A percentile compares a stretch with the other conserved stretches of the same genome.
Evolutionary conservation across 495 filamentous ascomycete genomes (phyloP).

Genomic region (Lophiotrema nucula): DNA sequence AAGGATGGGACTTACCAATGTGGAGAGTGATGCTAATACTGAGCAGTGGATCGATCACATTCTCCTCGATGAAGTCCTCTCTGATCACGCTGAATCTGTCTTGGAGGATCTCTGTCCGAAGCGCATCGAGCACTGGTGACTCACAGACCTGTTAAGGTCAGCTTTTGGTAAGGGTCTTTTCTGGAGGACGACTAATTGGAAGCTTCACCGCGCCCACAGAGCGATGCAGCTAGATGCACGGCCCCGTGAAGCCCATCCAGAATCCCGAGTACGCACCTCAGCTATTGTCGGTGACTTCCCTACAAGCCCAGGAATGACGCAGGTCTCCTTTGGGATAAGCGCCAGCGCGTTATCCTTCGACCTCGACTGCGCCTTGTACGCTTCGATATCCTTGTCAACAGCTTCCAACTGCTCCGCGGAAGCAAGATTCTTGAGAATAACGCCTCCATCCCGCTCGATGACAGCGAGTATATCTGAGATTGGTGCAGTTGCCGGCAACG

Average conservation of each 20-base stretch:
- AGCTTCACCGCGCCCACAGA: too few species aligned
- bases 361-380: background rate
- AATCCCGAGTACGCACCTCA: too few species aligned
- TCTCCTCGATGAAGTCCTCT: conserved; percentile 26
- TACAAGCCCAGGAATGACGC: conserved; percentile 36
- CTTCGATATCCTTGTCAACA: conserved; percentile 28
- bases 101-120: conserved; percentile 17
- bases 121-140: conserved; percentile 28
- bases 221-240: too few species aligned
- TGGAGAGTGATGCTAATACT: conserved; percentile 34
- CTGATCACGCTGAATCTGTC: background rate
- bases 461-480: conserved; percentile 39
- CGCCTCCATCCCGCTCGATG: conserved; percentile 40
- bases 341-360: background rate
- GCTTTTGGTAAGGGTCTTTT: too few species aligned
- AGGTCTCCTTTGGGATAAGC: conserved; percentile 27
- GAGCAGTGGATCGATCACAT: conserved; percentile 34
- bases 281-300: conserved; percentile 41
- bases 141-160: too few species aligned
- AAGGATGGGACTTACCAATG: too few species aligned
- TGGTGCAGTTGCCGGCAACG: conserved; percentile 7
- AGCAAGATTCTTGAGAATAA: conserved; percentile 39
- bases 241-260: too few species aligned
- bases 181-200: too few species aligned
- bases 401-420: conserved; percentile 14